Conservation (phyloP, 2,329 filamentous ascomycete species). For the Arachnopeziza araneosa region DNA sequence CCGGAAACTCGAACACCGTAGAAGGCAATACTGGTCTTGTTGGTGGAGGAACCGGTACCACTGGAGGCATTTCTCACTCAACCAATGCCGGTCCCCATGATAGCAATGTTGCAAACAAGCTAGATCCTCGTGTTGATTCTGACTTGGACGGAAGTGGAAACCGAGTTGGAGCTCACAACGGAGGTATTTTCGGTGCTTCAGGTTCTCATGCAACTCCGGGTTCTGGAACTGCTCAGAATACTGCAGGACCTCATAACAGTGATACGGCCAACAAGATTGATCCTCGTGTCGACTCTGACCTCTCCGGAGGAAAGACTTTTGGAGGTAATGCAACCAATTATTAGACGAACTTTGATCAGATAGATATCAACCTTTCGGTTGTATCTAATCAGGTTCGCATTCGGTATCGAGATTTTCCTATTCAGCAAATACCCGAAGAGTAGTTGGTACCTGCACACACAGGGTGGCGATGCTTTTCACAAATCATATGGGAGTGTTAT, state of each 20-base stretch:
- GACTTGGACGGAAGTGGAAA: constrained; percentile 26
- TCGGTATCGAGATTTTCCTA: background rate
- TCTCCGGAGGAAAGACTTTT: background rate
- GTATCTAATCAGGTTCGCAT: background rate
- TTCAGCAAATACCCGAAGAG: background rate
- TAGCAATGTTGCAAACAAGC: constrained; percentile 37
- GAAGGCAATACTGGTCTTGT: constrained; percentile 13
- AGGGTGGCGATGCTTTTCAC: background rate
- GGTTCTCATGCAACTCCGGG: constrained; percentile 29
- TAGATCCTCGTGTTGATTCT: constrained; percentile 2
- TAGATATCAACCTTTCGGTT: background rate
- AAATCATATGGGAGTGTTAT: background rate
- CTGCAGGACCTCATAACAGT: constrained; percentile 33
- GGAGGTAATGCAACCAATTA: background rate
- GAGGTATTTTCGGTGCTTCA: constrained; percentile 16
- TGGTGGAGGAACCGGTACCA: background rate
- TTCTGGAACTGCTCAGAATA: constrained; percentile 36
- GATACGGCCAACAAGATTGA: constrained; percentile 1
- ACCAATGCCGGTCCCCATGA: constrained; percentile 35
- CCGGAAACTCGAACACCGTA: background rate
- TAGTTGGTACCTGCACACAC: background rate
- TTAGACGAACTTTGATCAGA: background rate
- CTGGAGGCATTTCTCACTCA: constrained; percentile 21
- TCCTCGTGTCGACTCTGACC: background rate
- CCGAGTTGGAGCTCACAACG: constrained; percentile 24